These are phyloP conservation scores for Panaeolus cyanescens DNA, from an alignment of 768 basidiomycete genomes.

Conservation along the genomic window DNA sequence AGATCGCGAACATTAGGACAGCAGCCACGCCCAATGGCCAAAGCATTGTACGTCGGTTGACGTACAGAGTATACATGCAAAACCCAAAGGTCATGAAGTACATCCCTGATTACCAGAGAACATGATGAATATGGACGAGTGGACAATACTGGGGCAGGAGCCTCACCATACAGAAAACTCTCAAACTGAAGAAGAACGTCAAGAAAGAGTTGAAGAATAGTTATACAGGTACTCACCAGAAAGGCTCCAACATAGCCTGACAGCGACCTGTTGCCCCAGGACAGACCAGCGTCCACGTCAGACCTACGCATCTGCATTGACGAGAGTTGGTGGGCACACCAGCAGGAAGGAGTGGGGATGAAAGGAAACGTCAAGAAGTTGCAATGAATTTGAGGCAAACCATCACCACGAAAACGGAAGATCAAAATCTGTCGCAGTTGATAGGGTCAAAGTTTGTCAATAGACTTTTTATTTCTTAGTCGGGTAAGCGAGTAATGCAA, in stretches of 20 bases:
- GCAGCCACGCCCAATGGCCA: conserved; percentile 31
- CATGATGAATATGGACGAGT: not conserved
- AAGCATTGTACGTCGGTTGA: conserved; percentile 16
- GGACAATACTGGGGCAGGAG: not conserved
- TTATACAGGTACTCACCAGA: not conserved
- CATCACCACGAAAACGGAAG: not conserved
- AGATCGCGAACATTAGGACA: conserved; percentile 36
- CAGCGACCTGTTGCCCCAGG: not conserved
- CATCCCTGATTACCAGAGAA: not conserved
- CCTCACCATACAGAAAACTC: not conserved
- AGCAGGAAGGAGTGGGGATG: not conserved
- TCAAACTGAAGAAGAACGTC: not conserved
- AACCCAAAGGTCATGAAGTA: not conserved
- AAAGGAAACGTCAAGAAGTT: not conserved
- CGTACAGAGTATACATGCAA: not conserved
- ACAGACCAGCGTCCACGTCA: not conserved
- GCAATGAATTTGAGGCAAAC: not conserved
- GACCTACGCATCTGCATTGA: not conserved
- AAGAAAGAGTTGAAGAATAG: not conserved
- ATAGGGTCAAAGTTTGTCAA: conserved; percentile 1
- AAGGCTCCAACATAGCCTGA: not conserved
- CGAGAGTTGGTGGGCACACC: not conserved
- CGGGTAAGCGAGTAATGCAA: not conserved
- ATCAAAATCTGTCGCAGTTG: not conserved
- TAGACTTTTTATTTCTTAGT: not conserved